Conservation (phyloP, 2,329 filamentous ascomycete species). For the Epichloe festucae region DNA sequence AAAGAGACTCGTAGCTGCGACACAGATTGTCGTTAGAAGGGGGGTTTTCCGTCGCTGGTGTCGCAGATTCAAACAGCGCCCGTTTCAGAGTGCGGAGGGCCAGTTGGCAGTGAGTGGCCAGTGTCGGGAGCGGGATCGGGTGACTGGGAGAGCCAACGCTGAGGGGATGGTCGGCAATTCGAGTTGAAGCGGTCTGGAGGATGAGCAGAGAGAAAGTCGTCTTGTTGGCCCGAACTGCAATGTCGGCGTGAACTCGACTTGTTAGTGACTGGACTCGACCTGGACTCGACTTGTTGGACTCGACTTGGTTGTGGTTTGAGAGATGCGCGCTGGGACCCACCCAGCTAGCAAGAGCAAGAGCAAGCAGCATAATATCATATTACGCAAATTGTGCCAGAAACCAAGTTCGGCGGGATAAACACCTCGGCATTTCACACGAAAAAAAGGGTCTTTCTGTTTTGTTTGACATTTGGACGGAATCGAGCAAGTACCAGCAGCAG, state of each 20-base stretch:
- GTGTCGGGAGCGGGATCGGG: too few species aligned
- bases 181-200: too few species aligned
- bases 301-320: too few species aligned
- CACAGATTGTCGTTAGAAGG: background rate
- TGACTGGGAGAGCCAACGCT: too few species aligned
- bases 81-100: conserved; percentile 1
- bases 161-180: too few species aligned
- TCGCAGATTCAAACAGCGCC: background rate
- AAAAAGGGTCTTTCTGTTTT: background rate
- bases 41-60: background rate
- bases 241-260: too few species aligned
- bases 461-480: background rate
- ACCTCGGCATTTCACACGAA: background rate
- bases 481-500: background rate
- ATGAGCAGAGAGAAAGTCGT: too few species aligned
- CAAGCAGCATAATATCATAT: background rate
- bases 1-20: background rate
- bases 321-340: too few species aligned
- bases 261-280: too few species aligned
- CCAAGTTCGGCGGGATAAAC: background rate
- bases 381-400: background rate
- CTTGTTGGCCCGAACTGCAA: too few species aligned
- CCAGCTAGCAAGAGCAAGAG: background rate
- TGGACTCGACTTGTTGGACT: too few species aligned
- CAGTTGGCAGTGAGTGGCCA: too few species aligned